Evolutionary conservation across 148 eudicot species (phyloP).

Genomic region (Tetragonia tetragonoides): DNA sequence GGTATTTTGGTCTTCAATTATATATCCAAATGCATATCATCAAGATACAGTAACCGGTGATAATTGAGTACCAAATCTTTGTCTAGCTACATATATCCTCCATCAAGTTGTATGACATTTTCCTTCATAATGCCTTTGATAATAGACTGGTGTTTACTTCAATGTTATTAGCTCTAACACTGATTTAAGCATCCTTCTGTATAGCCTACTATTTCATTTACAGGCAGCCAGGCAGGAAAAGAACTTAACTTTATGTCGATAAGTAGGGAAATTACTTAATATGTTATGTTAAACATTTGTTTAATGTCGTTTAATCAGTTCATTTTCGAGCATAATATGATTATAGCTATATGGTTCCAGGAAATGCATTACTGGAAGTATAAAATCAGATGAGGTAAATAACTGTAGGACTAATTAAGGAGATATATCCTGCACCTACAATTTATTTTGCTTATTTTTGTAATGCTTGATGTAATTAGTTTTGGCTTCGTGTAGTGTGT

Average conservation of each 20-base stretch:
- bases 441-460: not conserved
- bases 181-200: too few relatives aligned
- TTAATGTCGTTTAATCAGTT: too few relatives aligned
- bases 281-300: too few relatives aligned
- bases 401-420: not conserved
- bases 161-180: too few relatives aligned
- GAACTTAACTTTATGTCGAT: too few relatives aligned
- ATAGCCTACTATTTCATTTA: too few relatives aligned
- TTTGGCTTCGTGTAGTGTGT: constrained; percentile 1
- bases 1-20: not conserved
- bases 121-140: not conserved
- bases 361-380: too few relatives aligned
- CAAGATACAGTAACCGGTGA: not conserved
- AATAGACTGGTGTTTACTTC: not conserved
- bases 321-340: too few relatives aligned
- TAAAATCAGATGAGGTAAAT: not conserved
- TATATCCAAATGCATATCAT: not conserved
- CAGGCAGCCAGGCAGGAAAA: too few relatives aligned
- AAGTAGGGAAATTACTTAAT: too few relatives aligned
- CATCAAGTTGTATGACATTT: not conserved
- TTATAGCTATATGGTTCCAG: too few relatives aligned
- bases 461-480: not conserved
- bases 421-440: too few relatives aligned
- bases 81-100: not conserved
- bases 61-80: not conserved